Evolutionary conservation across 192 early-diverging fungal genomes (phyloP).

Genomic region (Coemansia sp.): DNA sequence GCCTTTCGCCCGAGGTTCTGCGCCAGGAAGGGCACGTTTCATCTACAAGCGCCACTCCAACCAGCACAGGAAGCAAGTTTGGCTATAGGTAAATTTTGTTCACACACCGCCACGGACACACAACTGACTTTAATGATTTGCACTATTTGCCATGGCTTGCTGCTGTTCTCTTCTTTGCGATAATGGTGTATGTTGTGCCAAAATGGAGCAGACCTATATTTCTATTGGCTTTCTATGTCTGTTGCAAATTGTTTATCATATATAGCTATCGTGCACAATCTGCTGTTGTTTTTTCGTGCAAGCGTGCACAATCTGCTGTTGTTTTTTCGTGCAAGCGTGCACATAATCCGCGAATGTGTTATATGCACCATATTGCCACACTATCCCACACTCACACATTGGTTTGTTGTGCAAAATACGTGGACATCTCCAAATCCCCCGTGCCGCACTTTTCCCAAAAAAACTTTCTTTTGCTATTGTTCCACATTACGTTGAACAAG

Average conservation of each 20-base stretch:
- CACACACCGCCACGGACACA: neutral
- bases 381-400: neutral
- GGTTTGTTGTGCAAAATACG: neutral
- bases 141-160: neutral
- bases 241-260: too few relatives aligned
- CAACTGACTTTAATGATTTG: neutral
- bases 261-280: too few relatives aligned
- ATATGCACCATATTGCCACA: neutral
- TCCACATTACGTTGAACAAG: too few relatives aligned
- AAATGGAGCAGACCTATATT: neutral
- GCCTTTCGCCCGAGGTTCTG: neutral
- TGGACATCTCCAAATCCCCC: neutral
- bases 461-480: neutral
- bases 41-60: conserved; percentile 6
- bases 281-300: too few relatives aligned
- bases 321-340: too few relatives aligned
- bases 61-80: neutral
- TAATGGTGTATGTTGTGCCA: neutral
- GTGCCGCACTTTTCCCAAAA: neutral
- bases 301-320: too few relatives aligned
- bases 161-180: neutral
- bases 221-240: neutral
- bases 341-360: neutral
- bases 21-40: neutral
- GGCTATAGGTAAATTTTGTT: neutral